These are phyloP conservation scores for Prunus padus DNA, from an alignment of 306 rosid species.

Conservation along the genomic window DNA sequence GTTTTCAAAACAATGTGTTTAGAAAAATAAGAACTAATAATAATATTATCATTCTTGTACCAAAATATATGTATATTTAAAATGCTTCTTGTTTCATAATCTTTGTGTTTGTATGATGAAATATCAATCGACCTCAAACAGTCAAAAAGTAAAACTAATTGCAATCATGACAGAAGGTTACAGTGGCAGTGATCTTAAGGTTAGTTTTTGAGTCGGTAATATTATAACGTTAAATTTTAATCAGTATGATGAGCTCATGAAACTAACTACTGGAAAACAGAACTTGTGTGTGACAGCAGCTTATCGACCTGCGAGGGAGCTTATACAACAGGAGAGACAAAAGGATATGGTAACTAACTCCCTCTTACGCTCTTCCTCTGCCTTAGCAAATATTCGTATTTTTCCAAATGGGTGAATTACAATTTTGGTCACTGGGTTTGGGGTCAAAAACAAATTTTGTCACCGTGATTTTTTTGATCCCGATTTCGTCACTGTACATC, in stretches of 20 bases:
- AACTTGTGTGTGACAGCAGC: slow-evolving; percentile 91
- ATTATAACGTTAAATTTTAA: slow-evolving; percentile 3
- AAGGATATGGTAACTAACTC: slow-evolving; percentile 63
- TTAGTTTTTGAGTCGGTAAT: slow-evolving; percentile 24
- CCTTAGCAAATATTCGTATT: neutral
- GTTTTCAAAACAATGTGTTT: no score
- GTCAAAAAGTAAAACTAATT: no score
- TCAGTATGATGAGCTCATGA: slow-evolving; percentile 19
- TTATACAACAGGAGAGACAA: slow-evolving; percentile 70
- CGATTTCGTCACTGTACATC: no score
- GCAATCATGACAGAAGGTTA: slow-evolving; percentile 80
- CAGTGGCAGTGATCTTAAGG: slow-evolving; percentile 97
- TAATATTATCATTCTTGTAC: no score
- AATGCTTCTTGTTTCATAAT: no score
- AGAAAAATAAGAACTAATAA: no score
- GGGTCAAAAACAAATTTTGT: no score
- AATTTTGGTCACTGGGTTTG: no score
- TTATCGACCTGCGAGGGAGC: slow-evolving; percentile 88
- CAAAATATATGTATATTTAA: no score
- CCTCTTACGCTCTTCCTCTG: slow-evolving; percentile 9
- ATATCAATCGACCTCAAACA: no score
- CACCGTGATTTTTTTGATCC: no score
- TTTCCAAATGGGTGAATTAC: neutral
- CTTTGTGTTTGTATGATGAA: no score
- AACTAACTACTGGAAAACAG: slow-evolving; percentile 49